Evolutionary conservation across 2,329 filamentous ascomycete genomes (phyloP).

Genomic region (Seiridium cupressi): DNA sequence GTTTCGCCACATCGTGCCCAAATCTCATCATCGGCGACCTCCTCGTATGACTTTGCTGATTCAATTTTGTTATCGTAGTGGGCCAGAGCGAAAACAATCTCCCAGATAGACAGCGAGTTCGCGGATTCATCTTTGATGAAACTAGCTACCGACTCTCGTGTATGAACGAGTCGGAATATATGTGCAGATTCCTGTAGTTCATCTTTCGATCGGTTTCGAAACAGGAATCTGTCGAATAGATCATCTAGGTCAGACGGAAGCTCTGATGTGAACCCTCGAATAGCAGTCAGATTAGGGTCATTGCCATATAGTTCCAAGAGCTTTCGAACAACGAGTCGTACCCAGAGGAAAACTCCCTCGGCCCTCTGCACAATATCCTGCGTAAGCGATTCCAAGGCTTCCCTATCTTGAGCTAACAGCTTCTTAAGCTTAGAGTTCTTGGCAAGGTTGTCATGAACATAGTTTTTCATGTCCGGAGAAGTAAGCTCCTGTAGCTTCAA

Average conservation of each 20-base stretch:
- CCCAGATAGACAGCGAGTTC: slow-evolving; percentile 29
- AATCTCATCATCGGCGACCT: slow-evolving; percentile 18
- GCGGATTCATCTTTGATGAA: slow-evolving; percentile 30
- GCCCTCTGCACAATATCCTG: slow-evolving; percentile 14
- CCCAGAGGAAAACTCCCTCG: slow-evolving; percentile 25
- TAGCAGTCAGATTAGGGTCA: slow-evolving; percentile 18
- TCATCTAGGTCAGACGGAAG: slow-evolving; percentile 17
- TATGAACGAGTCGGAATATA: slow-evolving; percentile 28
- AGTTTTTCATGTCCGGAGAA: slow-evolving; percentile 18
- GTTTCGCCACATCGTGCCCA: slow-evolving; percentile 11
- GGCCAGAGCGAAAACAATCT: slow-evolving; percentile 27
- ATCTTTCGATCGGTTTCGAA: slow-evolving; percentile 18
- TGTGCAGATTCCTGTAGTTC: slow-evolving; percentile 19
- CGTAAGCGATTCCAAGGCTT: slow-evolving; percentile 2
- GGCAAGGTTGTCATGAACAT: slow-evolving; percentile 15
- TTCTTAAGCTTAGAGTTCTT: slow-evolving; percentile 12
- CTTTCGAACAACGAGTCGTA: slow-evolving; percentile 24
- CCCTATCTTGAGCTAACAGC: slow-evolving; percentile 10
- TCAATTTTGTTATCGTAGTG: slow-evolving; percentile 17
- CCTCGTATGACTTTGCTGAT: slow-evolving; percentile 14
- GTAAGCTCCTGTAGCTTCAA: slow-evolving; percentile 22
- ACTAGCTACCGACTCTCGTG: slow-evolving; percentile 28
- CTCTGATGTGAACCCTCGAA: background rate
- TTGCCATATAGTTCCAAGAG: slow-evolving; percentile 18
- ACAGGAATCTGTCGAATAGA: slow-evolving; percentile 28